phyloP scores from a whole-genome alignment of 2,329 filamentous ascomycete genomes.

The Cladorrhinum sp. region DNA sequence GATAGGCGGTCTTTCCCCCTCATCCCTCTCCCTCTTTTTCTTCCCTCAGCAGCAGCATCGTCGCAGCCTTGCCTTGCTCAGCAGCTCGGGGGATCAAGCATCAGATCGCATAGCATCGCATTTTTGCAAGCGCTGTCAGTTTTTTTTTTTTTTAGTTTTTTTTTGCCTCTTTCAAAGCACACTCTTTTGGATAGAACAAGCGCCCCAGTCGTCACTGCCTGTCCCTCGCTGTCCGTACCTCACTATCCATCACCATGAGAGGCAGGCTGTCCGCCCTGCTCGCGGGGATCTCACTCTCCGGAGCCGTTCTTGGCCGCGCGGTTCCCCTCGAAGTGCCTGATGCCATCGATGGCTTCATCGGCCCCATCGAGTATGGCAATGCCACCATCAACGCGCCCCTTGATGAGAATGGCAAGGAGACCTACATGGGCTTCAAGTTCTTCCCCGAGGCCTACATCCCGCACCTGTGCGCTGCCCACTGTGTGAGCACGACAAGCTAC shows the following conservation, averaged over 20 bases:
- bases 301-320: background rate
- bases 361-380: conserved; percentile 16
- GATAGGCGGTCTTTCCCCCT: background rate
- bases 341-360: conserved; percentile 14
- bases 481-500: conserved; percentile 15
- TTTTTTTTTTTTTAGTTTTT: background rate
- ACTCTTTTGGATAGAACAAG: background rate
- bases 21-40: background rate
- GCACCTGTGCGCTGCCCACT: conserved; percentile 15
- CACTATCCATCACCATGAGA: background rate
- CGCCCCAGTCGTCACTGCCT: background rate
- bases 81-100: background rate
- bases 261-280: conserved; percentile 2
- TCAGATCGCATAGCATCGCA: conserved; percentile 4
- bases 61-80: background rate
- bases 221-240: background rate
- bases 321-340: background rate
- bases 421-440: conserved; percentile 18
- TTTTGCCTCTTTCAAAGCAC: background rate
- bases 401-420: conserved; percentile 15
- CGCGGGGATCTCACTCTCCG: background rate
- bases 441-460: conserved; percentile 16
- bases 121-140: background rate
- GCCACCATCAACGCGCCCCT: conserved; percentile 18
- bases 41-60: background rate